phyloP scores from a whole-genome alignment of 495 filamentous ascomycete species.

The Lophiotrema nucula region DNA sequence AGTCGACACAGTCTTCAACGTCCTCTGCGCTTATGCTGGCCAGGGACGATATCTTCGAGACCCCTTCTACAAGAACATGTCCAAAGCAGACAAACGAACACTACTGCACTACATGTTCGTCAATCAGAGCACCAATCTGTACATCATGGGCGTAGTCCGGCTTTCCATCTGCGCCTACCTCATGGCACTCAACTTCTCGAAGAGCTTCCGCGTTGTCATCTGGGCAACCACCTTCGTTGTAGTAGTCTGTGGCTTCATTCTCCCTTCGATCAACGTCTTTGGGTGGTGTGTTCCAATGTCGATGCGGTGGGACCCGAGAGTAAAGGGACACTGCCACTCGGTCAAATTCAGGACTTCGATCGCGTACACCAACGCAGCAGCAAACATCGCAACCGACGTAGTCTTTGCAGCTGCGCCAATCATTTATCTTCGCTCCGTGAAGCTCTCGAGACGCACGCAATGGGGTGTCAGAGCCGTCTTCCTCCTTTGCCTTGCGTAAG shows the following conservation, averaged over 20 bases:
- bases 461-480: conserved; percentile 15
- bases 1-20: no score
- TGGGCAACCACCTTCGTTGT: conserved; percentile 4
- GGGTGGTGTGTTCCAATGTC: conserved; percentile 15
- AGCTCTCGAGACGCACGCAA: conserved; percentile 9
- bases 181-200: conserved; percentile 11
- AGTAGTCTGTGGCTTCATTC: conserved; percentile 8
- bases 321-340: not conserved
- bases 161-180: conserved; percentile 8
- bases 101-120: no score
- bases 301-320: conserved; percentile 2
- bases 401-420: conserved; percentile 8
- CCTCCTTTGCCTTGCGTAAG: conserved; percentile 8
- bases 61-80: no score
- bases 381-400: conserved; percentile 13
- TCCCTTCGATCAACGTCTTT: conserved; percentile 11
- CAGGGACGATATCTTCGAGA: conserved; percentile 3
- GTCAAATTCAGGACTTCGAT: not conserved
- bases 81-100: no score
- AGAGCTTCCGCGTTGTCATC: conserved; percentile 4
- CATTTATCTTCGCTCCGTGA: conserved; percentile 9
- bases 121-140: no score
- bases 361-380: not conserved
- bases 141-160: conserved; percentile 8
- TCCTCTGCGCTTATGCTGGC: no score